Base-by-base conservation (phyloP, 2,329 filamentous ascomycete species). In the Stemphylium vesicarium region DNA sequence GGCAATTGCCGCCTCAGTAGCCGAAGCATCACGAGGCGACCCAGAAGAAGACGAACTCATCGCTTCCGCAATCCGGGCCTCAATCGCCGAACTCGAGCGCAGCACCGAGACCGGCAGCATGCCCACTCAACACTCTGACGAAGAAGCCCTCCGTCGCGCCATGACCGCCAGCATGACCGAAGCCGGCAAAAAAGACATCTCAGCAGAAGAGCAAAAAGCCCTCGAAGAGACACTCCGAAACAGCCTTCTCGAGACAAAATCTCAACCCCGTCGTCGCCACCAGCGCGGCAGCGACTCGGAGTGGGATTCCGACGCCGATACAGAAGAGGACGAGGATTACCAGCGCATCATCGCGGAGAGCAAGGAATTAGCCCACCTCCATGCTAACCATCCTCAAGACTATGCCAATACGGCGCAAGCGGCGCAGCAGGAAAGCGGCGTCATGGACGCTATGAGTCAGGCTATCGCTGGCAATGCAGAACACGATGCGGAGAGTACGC, bases 51-150 rank as follows among this genome's bases (percentile, higher is more conserved):
- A 95, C 66, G 82, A 81, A 18, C 80, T 84, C 54, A 82, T 96
- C 42, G 91, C 92, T 69, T 81, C 85, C 16, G 90, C 90, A 1
- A 89, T 96, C 45, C 82, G 89, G 12, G 86, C 89, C 4, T 91
- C 88, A 59, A 80, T 95, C 13, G 78, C 77, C 12, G 86, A 90
- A 63, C 72, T 87, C 8, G 77, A 82, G 51, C 64, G 68, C 13
- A 65, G 68, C 13, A 65, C 63, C 4, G 66, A 69, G 13, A 64
- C 66, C 8, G 65, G 69, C 7, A 64, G 75, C 15, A 70, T 58
- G 2, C 33, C 22, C 2, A 35, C 53, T 0, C 68, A 70, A n/a
- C 71, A 76, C 41, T 75, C 79, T 37, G 77, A 81, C 15, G 75
- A 82, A 45, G 75, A 80, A 52, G 76, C 77, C 4, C 69, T 84